Evolutionary conservation across 768 basidiomycete genomes (phyloP).

Genomic region (Inosperma sp.): DNA sequence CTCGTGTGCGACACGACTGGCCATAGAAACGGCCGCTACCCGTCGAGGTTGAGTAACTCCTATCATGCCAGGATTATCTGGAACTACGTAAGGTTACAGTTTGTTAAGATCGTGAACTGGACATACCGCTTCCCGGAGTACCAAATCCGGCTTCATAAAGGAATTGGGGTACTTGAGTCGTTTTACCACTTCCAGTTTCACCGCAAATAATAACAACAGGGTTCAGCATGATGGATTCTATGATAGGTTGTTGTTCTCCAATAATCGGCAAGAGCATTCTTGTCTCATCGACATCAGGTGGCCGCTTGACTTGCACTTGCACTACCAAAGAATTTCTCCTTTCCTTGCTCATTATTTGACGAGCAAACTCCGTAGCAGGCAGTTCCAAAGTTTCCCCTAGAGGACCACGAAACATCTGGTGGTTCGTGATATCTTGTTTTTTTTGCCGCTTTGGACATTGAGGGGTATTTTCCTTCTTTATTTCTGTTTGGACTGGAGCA

Average conservation of each 20-base stretch:
- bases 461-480: slow-evolving; percentile 10
- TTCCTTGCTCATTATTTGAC: slow-evolving; percentile 34
- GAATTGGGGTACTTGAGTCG: slow-evolving; percentile 97
- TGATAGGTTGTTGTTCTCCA: slow-evolving; percentile 89
- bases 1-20: slow-evolving; percentile 87
- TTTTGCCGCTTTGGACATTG: slow-evolving; percentile 48
- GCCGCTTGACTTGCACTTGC: slow-evolving; percentile 55
- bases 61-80: slow-evolving; percentile 97
- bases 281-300: slow-evolving; percentile 66
- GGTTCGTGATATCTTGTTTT: slow-evolving; percentile 26
- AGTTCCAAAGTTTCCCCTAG: slow-evolving; percentile 68
- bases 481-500: slow-evolving; percentile 17
- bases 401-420: slow-evolving; percentile 62
- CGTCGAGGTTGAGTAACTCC: slow-evolving; percentile 96
- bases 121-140: slow-evolving; percentile 68
- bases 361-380: slow-evolving; percentile 62
- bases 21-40: slow-evolving; percentile 97
- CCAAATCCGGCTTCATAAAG: slow-evolving; percentile 98
- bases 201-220: slow-evolving; percentile 81
- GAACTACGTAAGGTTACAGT: not conserved
- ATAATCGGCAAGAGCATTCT: slow-evolving; percentile 83
- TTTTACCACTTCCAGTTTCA: slow-evolving; percentile 98
- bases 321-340: slow-evolving; percentile 15
- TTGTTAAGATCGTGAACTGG: not conserved
- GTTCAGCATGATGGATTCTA: slow-evolving; percentile 86